phyloP scores from a whole-genome alignment of 2,329 filamentous ascomycete genomes.

The Clarireedia monteithiana region DNA sequence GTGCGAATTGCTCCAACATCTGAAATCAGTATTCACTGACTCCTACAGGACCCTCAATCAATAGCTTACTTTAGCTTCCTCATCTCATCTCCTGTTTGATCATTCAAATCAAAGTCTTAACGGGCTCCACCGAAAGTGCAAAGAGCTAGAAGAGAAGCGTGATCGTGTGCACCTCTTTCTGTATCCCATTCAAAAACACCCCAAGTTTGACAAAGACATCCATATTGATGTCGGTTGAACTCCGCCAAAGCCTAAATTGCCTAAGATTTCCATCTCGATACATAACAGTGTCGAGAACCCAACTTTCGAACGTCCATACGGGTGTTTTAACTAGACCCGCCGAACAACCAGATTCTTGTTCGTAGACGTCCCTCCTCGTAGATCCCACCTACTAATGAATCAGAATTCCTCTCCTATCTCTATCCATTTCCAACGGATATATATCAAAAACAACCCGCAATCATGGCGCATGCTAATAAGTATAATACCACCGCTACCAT shows the following conservation, averaged over 20 bases:
- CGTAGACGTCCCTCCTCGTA: conserved; percentile 3
- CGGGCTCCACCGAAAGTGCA: no score
- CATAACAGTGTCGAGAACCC: conserved; percentile 47
- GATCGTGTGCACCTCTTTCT: background rate
- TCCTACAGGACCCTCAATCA: background rate
- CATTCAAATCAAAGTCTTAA: no score
- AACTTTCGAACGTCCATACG: conserved; percentile 47
- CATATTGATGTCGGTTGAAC: conserved; percentile 51
- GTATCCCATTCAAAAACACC: background rate
- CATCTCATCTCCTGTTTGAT: background rate
- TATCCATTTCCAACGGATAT: background rate
- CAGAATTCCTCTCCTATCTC: background rate
- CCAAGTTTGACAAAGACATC: conserved; percentile 14
- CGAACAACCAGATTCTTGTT: conserved; percentile 27
- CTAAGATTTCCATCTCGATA: conserved; percentile 48
- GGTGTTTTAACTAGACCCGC: conserved; percentile 35
- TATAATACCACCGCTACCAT: conserved; percentile 17
- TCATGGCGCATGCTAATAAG: conserved; percentile 33
- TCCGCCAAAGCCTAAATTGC: conserved; percentile 44
- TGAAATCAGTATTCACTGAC: background rate
- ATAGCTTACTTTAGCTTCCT: background rate
- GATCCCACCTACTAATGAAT: conserved; percentile 4
- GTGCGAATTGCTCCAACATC: background rate
- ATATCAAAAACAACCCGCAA: conserved; percentile 12
- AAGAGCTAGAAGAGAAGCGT: background rate